phyloP scores from a whole-genome alignment of 805 yeast genomes.

The Metahyphopichia silvanorum region DNA sequence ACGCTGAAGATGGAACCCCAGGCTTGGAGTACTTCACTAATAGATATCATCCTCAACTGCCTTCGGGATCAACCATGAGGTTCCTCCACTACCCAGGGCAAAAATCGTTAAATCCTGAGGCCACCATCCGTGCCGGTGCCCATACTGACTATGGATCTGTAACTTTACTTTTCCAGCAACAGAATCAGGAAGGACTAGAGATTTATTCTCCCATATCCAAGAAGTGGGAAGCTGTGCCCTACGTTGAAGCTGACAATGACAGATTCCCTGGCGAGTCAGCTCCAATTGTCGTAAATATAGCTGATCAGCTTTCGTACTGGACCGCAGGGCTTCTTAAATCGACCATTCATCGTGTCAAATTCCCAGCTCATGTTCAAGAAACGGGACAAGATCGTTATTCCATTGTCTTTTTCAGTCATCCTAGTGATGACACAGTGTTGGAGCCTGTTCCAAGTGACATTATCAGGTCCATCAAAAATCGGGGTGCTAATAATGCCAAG shows the following conservation, averaged over 20 bases:
- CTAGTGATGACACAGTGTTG: conserved; percentile 58
- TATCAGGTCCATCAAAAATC: conserved; percentile 31
- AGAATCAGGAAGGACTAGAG: conserved; percentile 72
- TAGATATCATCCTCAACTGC: conserved; percentile 50
- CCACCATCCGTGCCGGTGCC: conserved; percentile 73
- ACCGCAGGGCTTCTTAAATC: conserved; percentile 73
- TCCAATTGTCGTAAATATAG: conserved; percentile 77
- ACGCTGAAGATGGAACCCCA: conserved; percentile 26
- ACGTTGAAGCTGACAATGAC: conserved; percentile 29
- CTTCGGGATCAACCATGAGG: conserved; percentile 65
- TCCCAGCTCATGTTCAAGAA: conserved; percentile 50
- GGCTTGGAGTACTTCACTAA: conserved; percentile 59
- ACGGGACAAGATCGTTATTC: conserved; percentile 68
- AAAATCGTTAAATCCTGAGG: conserved; percentile 45
- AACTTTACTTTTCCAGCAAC: conserved; percentile 68
- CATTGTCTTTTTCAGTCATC: conserved; percentile 77
- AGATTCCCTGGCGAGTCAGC: conserved; percentile 40
- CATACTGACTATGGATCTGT: conserved; percentile 83
- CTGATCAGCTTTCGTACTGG: conserved; percentile 78
- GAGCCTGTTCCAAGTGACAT: conserved; percentile 70
- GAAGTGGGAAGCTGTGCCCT: conserved; percentile 70
- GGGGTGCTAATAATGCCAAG: conserved; percentile 47
- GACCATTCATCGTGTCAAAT: conserved; percentile 70
- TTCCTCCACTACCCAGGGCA: conserved; percentile 71
- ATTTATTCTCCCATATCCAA: conserved; percentile 52